These are phyloP conservation scores for Verbascum thapsus DNA, from an alignment of 257 asterid genomes.

Conservation along the genomic window DNA sequence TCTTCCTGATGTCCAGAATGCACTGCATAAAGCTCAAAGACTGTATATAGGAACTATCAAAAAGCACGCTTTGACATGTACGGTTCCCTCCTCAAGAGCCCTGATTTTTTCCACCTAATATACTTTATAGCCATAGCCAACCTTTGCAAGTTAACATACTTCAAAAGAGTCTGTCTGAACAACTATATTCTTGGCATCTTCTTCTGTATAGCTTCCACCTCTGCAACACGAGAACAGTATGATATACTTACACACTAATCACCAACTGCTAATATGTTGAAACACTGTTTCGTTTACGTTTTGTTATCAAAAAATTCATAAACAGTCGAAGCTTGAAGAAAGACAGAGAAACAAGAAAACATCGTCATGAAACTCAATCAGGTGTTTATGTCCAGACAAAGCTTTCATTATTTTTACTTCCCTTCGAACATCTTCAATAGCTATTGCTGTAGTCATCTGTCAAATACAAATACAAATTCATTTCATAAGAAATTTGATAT, in stretches of 20 bases:
- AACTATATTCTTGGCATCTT: constrained; percentile 74
- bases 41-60: too few relatives aligned
- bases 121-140: too few relatives aligned
- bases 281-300: constrained; percentile 25
- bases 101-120: too few relatives aligned
- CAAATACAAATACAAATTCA: constrained; percentile 29
- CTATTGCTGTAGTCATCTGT: constrained; percentile 95
- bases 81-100: too few relatives aligned
- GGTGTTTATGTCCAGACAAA: constrained; percentile 69
- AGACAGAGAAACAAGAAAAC: constrained; percentile 29
- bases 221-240: constrained; percentile 39
- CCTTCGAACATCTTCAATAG: constrained; percentile 87
- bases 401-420: constrained; percentile 87
- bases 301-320: not conserved
- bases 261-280: constrained; percentile 46
- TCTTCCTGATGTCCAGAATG: too few relatives aligned
- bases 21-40: too few relatives aligned
- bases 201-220: constrained; percentile 86
- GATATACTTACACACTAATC: constrained; percentile 10
- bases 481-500: constrained; percentile 13
- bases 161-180: too few relatives aligned
- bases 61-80: too few relatives aligned
- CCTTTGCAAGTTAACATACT: too few relatives aligned
- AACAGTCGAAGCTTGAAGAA: not conserved
- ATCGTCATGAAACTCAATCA: constrained; percentile 72